These are phyloP conservation scores for Neurospora intermedia DNA, from an alignment of 495 filamentous ascomycete species.

Conservation along the genomic window DNA sequence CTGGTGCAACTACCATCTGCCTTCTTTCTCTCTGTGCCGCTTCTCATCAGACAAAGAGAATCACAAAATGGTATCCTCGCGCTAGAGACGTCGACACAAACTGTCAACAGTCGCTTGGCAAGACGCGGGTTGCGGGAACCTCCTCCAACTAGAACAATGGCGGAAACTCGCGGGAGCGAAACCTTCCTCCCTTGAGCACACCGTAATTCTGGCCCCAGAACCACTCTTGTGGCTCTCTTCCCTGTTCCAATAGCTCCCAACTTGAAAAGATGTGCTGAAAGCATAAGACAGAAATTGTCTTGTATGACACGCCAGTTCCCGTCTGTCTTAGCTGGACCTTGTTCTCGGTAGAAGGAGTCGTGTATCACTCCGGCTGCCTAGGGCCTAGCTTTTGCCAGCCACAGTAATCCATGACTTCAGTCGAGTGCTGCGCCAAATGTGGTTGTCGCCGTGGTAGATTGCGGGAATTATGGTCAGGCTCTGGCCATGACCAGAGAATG, in stretches of 20 bases:
- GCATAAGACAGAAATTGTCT: not conserved
- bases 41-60: not conserved
- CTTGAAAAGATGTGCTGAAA: not conserved
- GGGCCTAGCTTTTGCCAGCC: not conserved
- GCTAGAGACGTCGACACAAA: not conserved
- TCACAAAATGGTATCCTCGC: not conserved
- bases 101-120: not conserved
- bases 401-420: not conserved
- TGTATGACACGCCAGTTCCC: not conserved
- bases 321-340: not conserved
- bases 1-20: not conserved
- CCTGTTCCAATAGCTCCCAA: not conserved
- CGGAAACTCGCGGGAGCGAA: not conserved
- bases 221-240: not conserved
- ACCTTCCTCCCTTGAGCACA: not conserved
- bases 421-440: not conserved
- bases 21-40: not conserved
- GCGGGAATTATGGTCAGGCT: not conserved
- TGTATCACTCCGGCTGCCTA: not conserved
- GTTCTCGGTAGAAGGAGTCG: not conserved
- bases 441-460: not conserved
- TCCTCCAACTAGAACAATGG: not conserved
- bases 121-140: not conserved
- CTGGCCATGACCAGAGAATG: not conserved
- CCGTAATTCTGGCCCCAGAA: not conserved